phyloP scores from a whole-genome alignment of 2,329 filamentous ascomycete species.

The Nigrospora oryzae region DNA sequence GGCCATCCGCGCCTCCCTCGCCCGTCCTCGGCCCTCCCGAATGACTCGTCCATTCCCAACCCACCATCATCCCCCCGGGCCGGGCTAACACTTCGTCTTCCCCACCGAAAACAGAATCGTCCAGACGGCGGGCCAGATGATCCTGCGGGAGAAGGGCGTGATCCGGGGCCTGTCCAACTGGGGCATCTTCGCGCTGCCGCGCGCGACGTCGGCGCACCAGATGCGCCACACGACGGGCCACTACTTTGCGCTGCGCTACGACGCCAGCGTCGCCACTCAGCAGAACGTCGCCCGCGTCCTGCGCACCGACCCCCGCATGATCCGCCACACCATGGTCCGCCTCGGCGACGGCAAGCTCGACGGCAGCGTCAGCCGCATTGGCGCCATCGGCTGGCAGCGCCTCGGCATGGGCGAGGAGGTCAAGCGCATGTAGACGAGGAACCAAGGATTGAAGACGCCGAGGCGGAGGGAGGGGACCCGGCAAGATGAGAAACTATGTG shows the following conservation, averaged over 20 bases:
- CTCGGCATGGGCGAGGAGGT: constrained; percentile 15
- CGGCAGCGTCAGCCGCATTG: constrained; percentile 37
- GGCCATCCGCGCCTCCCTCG: background rate
- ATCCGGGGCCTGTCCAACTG: constrained; percentile 92
- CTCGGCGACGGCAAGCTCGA: constrained; percentile 58
- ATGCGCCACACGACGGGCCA: constrained; percentile 77
- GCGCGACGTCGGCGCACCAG: constrained; percentile 71
- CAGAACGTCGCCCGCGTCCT: constrained; percentile 67
- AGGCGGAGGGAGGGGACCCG: background rate
- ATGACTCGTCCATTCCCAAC: background rate
- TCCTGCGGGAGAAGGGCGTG: constrained; percentile 79
- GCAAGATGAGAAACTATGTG: background rate
- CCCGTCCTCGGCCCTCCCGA: background rate
- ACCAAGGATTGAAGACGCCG: background rate
- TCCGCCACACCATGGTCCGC: constrained; percentile 80
- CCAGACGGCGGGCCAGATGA: constrained; percentile 70
- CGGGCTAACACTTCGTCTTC: background rate
- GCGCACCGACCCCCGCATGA: constrained; percentile 80
- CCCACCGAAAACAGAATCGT: constrained; percentile 58
- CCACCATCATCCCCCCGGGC: background rate
- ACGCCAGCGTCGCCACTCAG: constrained; percentile 66
- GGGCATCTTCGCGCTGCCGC: constrained; percentile 84
- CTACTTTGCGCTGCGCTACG: constrained; percentile 98
- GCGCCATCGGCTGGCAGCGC: constrained; percentile 37
- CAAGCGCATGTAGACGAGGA: background rate